Evolutionary conservation across 192 early-diverging fungal genomes (phyloP), one percentile per base, ranked within the genome.

Genomic region (Endogone sp.): DNA sequence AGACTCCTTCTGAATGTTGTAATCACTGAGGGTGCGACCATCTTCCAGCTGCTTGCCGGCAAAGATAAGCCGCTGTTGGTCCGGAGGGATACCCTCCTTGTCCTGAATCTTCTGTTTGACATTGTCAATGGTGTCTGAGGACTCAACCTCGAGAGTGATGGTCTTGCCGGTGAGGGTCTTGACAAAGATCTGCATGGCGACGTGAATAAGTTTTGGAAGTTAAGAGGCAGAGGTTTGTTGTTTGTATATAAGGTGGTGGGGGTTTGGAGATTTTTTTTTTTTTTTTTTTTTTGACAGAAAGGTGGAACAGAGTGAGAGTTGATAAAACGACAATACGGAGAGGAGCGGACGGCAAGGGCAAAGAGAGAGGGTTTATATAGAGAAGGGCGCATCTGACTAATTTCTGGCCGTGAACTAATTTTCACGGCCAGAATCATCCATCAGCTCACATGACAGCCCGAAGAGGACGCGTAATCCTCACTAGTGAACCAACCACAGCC

Each of bases 21-120:
- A 91, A 75, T 88, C 86, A 22, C 83, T 79, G 2, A 92, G 77
- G 30, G 88, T 90, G 64, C 85, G 86, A 62, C 84, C 87, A 70
- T 89, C 87, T 63, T 92, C 91, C 57, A 92, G 85, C 79, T 90
- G 86, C 77, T 92, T 92, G 55, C 91, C 91, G 56, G 89, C 89
- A 69, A 92, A 92, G 75, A 92, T 91, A 37, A 92, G 77, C 64
- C 90, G 89, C 76, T 93, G 91, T 72, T 90, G 88, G 79, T 92
- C 90, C 62, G 85, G 85, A 30, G 90, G 91, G 67, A 92, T 92
- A 63, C 88, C 88, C 68, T 92, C 90, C 78, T 90, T 90, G 69
- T 91, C 89, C 73, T 92, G 90, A 75, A 93, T 89, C 77, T 92
- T 92, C 60, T 85, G 76, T 81, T 92, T 93, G 55, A 93, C 88